phyloP scores from a whole-genome alignment of 169 alveolate species.

The Eimeria maxima region DNA sequence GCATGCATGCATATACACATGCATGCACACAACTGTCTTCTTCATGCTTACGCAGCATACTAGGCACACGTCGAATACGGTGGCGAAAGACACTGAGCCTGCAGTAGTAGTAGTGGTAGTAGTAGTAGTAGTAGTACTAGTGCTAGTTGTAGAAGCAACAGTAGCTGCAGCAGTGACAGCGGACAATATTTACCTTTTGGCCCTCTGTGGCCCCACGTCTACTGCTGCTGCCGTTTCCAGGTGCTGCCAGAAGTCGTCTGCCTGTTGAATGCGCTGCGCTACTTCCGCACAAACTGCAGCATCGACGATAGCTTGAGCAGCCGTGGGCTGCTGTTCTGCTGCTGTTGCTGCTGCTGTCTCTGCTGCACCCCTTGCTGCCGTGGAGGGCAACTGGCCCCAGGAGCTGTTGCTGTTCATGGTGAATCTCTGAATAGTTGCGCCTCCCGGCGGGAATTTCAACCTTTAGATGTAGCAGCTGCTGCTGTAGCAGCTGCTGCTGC shows the following conservation, averaged over 20 bases:
- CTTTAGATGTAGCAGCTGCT: not conserved
- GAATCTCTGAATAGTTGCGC: not conserved
- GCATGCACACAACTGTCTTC: not conserved
- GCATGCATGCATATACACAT: too few relatives aligned
- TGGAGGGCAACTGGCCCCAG: slow-evolving; percentile 33
- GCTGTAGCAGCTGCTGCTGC: slow-evolving; percentile 17
- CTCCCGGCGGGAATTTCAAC: not conserved
- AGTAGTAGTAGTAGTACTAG: not conserved
- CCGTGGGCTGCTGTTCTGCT: not conserved
- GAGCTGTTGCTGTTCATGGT: slow-evolving; percentile 23
- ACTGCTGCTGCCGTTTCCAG: slow-evolving; percentile 67
- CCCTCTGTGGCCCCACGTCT: slow-evolving; percentile 60
- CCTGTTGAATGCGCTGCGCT: slow-evolving; percentile 54
- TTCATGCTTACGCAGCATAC: not conserved
- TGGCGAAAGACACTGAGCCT: not conserved
- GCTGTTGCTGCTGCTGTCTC: not conserved
- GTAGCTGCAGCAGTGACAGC: slow-evolving; percentile 17
- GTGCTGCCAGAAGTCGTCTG: slow-evolving; percentile 24
- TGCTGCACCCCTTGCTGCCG: slow-evolving; percentile 5
- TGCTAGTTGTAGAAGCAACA: not conserved
- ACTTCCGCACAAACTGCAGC: not conserved
- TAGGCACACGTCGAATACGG: too few relatives aligned
- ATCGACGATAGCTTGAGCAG: not conserved
- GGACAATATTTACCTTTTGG: slow-evolving; percentile 4
- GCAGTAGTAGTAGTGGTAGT: not conserved